Evolutionary conservation across 2,329 filamentous ascomycete genomes (phyloP), one percentile per base, ranked within the genome.

Genomic region (Ceratocystis destructans): DNA sequence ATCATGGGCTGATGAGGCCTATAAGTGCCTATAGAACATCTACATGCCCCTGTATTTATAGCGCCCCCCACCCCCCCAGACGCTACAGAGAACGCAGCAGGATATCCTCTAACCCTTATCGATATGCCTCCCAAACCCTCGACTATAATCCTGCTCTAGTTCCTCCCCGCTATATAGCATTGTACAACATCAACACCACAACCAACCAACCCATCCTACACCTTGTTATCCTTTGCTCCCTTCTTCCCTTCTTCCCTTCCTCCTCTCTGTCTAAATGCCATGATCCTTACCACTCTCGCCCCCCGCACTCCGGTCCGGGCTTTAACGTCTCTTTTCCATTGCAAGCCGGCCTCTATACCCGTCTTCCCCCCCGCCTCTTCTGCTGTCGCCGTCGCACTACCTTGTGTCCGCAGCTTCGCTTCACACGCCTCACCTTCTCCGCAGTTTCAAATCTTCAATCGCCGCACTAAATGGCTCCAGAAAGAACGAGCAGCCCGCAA

Each of bases 391-490:
- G 7, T 20, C 45, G 45, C 45, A 17, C 45, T 48, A 8, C n/a
- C 45, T 20, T 7, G 20, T 53, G 28, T 37, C 63, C 62, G 66
- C 4, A 41, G 31, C 5, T 55, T 67, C 8, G 66, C 66, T 41
- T 65, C 66, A n/a, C 67, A 68, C 46, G 22, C 67, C 20, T 28
- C 67, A 5, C 61, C 67, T n/a, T 50, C 67, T 12, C 67, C 67
- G 22, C 64, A 86, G 46, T 85, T 95, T 71, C 87, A 96, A 71
- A 89, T 99, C 75, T 99, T 99, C 83, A 95, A 96, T 76, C 84
- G 86, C 69, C 83, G 83, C 71, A 84, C 87, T 25, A 99, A 99
- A 80, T 92, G 89, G 80, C 78, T 94, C 62, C 94, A 99, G 74
- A 95, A 90, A 75, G 91, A 97, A 75, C 84, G 93, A 69, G 88